These are phyloP conservation scores for Nakataea oryzae DNA, from an alignment of 2,329 filamentous ascomycete species.

Conservation along the genomic window DNA sequence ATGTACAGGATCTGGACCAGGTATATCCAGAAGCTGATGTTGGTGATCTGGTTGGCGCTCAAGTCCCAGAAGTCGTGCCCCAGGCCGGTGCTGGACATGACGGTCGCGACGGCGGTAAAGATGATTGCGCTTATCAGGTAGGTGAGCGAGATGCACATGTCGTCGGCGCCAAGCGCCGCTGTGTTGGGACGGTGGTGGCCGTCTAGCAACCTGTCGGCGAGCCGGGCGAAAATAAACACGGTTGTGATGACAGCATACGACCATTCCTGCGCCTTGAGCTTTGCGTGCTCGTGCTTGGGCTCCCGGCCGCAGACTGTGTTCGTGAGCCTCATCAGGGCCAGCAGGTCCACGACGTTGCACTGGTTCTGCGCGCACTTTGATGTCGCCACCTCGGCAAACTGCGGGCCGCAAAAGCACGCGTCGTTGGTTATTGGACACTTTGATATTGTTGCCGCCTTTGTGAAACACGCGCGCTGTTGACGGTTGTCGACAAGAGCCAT, in stretches of 20 bases:
- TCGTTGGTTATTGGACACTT: not conserved
- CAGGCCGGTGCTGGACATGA: not conserved
- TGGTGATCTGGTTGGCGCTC: not conserved
- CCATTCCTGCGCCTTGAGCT: not conserved
- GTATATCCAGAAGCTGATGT: not conserved
- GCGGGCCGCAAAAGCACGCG: not conserved
- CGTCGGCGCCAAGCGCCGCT: not conserved
- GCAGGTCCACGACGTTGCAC: not conserved
- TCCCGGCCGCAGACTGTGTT: not conserved
- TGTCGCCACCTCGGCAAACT: not conserved
- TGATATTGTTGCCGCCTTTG: not conserved
- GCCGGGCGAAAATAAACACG: not conserved
- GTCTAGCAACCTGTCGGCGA: not conserved
- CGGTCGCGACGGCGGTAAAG: not conserved
- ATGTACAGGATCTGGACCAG: not conserved
- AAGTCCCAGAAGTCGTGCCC: not conserved
- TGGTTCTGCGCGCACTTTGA: not conserved
- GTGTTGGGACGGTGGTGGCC: no score
- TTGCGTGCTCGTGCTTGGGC: not conserved
- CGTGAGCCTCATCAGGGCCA: not conserved
- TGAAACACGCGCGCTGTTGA: not conserved
- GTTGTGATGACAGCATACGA: not conserved
- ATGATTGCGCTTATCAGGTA: not conserved
- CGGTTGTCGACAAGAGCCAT: not conserved
- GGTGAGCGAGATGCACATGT: not conserved